Evolutionary conservation across 2,329 filamentous ascomycete genomes (phyloP), one percentile per base, ranked within the genome.

Genomic region (Nothomitra cinnamomea): DNA sequence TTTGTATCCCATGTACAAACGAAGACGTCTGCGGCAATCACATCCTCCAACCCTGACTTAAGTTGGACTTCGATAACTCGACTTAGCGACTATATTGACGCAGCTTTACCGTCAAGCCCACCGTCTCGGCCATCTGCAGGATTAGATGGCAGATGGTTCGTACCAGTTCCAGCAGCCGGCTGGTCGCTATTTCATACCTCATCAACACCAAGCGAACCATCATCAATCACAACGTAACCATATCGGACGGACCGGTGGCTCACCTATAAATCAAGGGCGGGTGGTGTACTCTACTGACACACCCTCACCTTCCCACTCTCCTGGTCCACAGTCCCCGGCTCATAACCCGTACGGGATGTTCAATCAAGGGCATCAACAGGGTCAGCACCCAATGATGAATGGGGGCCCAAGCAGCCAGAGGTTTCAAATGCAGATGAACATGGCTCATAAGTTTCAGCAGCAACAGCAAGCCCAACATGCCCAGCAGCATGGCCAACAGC

Each of bases 341-440:
- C 67, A 70, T 60, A 57, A 58, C 47, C 52, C 56, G n/a, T 67
- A 65, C 69, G 74, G 75, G 66, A 88, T 88, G 84, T 88, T 83
- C 73, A 80, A 79, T 64, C 81, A 85, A 67, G 68, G 65, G 56
- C 70, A 72, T 55, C 80, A 85, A 65, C 80, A 82, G 70, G 79
- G 80, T 66, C 84, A 87, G 66, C 82, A 82, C 71, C 78, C 77
- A 69, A 81, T 85, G 69, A 77, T 87, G 68, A 88, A 87, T 69
- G 83, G 82, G 61, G 79, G 79, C 58, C 76, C 77, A 25, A 74
- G 72, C 58, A 77, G 79, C 58, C 75, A 77, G 59, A 73, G 70
- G 58, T 74, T 70, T 60, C 67, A 67, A 53, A 68, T 69, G 64
- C 70, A 72, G 55, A 72, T 77, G 68, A 78, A 76, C 58, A 73